Conservation (phyloP, 2,329 filamentous ascomycete genomes). For the Verticillium tricorpus region DNA sequence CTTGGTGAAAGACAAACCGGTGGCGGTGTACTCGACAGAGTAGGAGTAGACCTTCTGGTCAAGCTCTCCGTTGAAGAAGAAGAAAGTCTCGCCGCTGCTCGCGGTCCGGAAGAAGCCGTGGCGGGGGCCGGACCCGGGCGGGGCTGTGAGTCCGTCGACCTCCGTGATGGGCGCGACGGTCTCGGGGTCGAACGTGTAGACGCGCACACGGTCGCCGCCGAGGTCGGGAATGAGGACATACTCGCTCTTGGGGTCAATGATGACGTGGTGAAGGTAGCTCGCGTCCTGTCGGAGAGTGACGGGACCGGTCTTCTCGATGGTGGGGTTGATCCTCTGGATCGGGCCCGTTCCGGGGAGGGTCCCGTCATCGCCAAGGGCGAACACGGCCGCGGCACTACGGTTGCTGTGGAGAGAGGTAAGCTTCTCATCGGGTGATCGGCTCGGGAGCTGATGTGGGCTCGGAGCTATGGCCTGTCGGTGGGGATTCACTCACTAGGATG, state of each 20-base stretch:
- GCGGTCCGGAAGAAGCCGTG: slow-evolving; percentile 15
- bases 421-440: neutral
- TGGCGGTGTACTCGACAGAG: slow-evolving; percentile 12
- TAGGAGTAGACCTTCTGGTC: slow-evolving; percentile 16
- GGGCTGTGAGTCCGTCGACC: slow-evolving; percentile 9
- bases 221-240: slow-evolving; percentile 11
- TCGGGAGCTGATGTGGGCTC: neutral
- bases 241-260: slow-evolving; percentile 10
- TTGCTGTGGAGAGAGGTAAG: slow-evolving; percentile 9
- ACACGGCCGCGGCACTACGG: slow-evolving; percentile 9
- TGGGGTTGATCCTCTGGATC: slow-evolving; percentile 14
- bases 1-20: slow-evolving; percentile 15
- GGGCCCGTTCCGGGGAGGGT: slow-evolving; percentile 12
- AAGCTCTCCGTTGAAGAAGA: slow-evolving; percentile 17
- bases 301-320: slow-evolving; percentile 10
- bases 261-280: slow-evolving; percentile 12
- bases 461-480: neutral
- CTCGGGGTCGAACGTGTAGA: slow-evolving; percentile 9
- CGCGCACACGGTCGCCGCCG: slow-evolving; percentile 11
- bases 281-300: slow-evolving; percentile 10
- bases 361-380: slow-evolving; percentile 12
- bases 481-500: slow-evolving; percentile 12
- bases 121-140: slow-evolving; percentile 12
- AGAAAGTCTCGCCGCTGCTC: slow-evolving; percentile 12
- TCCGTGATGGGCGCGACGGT: slow-evolving; percentile 13